phyloP scores from a whole-genome alignment of 768 basidiomycete species.

The Lentinula sp. region DNA sequence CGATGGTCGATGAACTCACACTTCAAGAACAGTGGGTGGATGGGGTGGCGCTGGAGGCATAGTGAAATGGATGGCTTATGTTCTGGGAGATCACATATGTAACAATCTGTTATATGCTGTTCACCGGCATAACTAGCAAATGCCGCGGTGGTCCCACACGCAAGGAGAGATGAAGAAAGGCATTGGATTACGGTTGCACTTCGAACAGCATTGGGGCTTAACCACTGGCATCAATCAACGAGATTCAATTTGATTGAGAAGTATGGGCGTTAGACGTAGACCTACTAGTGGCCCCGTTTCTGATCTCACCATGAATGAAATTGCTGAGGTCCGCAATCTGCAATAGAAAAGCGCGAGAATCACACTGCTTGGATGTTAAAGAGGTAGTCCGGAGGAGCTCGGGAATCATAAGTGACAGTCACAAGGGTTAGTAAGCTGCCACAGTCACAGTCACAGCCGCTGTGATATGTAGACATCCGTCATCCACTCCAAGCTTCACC shows the following conservation, averaged over 20 bases:
- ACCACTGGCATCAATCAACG: too few species aligned
- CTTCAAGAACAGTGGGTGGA: constrained; percentile 2
- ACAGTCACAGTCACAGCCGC: too few species aligned
- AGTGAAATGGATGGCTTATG: background rate
- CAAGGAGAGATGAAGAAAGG: too few species aligned
- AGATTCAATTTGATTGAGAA: too few species aligned
- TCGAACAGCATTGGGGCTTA: too few species aligned
- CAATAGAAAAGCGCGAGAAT: background rate
- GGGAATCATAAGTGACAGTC: background rate
- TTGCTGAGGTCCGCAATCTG: background rate
- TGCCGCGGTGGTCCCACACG: background rate
- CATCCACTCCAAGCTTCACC: too few species aligned
- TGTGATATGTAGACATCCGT: too few species aligned
- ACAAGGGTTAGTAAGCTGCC: too few species aligned
- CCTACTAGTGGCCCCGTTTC: too few species aligned
- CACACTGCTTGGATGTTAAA: background rate
- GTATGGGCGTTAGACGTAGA: too few species aligned
- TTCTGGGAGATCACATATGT: background rate
- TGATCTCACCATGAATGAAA: background rate
- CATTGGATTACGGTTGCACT: background rate
- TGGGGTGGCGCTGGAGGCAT: constrained; percentile 4
- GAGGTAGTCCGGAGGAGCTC: background rate
- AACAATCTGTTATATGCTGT: background rate
- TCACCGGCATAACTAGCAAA: background rate
- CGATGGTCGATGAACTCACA: background rate